A percentile compares a stretch with the other conserved stretches of the same genome.
Conservation (phyloP, 2,329 filamentous ascomycete species). For the Stachybotrys chlorohalonatus region DNA sequence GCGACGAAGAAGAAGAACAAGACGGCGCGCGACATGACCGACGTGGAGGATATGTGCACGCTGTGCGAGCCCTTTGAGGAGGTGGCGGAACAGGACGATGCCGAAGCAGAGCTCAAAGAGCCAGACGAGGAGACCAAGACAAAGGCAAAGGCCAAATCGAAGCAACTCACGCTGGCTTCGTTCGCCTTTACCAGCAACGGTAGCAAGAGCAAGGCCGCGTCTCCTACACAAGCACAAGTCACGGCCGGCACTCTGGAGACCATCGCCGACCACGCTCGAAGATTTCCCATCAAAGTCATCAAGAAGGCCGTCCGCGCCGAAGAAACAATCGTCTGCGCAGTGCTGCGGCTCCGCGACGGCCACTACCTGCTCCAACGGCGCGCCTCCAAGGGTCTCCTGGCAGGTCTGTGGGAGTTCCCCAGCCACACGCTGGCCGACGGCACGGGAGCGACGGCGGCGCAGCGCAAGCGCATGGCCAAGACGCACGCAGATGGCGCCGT, state of each 20-base stretch:
- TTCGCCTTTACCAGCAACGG: slow-evolving; percentile 18
- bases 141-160: slow-evolving; percentile 9
- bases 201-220: slow-evolving; percentile 7
- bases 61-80: slow-evolving; percentile 39
- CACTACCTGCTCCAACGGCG: slow-evolving; percentile 39
- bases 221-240: slow-evolving; percentile 4
- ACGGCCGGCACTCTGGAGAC: slow-evolving; percentile 17
- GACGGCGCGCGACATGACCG: slow-evolving; percentile 12
- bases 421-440: slow-evolving; percentile 26
- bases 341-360: slow-evolving; percentile 31
- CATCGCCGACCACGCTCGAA: slow-evolving; percentile 35
- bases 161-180: slow-evolving; percentile 22
- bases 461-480: slow-evolving; percentile 26
- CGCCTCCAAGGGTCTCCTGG: slow-evolving; percentile 44
- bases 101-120: not conserved
- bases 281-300: slow-evolving; percentile 39
- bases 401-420: slow-evolving; percentile 48
- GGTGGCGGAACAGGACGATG: slow-evolving; percentile 11
- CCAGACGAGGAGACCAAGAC: not conserved
- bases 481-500: slow-evolving; percentile 12
- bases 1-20: slow-evolving; percentile 10
- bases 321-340: slow-evolving; percentile 43
- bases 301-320: slow-evolving; percentile 45
- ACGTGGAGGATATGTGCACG: slow-evolving; percentile 42
- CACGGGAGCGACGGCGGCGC: slow-evolving; percentile 14